Evolutionary conservation across 768 basidiomycete genomes (phyloP).

Genomic region (Leccinum truebloodii): DNA sequence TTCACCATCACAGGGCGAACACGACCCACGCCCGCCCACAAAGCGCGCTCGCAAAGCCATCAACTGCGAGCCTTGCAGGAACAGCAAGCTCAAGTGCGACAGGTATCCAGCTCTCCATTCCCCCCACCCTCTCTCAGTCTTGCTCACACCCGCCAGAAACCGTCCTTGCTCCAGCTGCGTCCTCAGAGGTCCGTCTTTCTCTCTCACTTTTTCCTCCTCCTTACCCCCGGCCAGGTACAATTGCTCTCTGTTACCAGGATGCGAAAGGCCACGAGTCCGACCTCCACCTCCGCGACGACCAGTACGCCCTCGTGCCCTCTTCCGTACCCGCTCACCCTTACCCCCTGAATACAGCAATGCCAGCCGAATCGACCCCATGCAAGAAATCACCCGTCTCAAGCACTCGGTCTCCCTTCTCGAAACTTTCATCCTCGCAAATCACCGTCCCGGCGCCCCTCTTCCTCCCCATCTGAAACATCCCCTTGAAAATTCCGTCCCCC

Average conservation of each 20-base stretch:
- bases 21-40: slow-evolving; percentile 66
- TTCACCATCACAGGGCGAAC: slow-evolving; percentile 48
- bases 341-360: slow-evolving; percentile 29
- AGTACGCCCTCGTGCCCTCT: slow-evolving; percentile 16
- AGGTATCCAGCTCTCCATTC: slow-evolving; percentile 45
- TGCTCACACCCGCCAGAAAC: slow-evolving; percentile 48
- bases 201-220: slow-evolving; percentile 9
- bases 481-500: slow-evolving; percentile 26
- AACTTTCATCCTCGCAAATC: slow-evolving; percentile 36
- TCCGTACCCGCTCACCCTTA: slow-evolving; percentile 40
- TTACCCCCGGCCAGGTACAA: slow-evolving; percentile 56
- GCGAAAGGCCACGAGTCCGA: slow-evolving; percentile 63
- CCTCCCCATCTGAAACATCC: slow-evolving; percentile 32
- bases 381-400: slow-evolving; percentile 43
- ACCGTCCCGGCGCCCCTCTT: slow-evolving; percentile 23
- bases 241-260: slow-evolving; percentile 79
- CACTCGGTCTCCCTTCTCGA: slow-evolving; percentile 42
- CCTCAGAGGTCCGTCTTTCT: slow-evolving; percentile 58
- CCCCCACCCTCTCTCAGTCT: background rate
- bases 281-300: slow-evolving; percentile 56
- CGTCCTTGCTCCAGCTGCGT: slow-evolving; percentile 90
- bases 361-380: slow-evolving; percentile 39
- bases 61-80: slow-evolving; percentile 87
- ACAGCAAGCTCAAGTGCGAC: slow-evolving; percentile 88
- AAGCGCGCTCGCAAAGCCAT: slow-evolving; percentile 87